Evolutionary conservation across 176 grass and related monocot genomes (phyloP).

Genomic region (Oryza punctata): DNA sequence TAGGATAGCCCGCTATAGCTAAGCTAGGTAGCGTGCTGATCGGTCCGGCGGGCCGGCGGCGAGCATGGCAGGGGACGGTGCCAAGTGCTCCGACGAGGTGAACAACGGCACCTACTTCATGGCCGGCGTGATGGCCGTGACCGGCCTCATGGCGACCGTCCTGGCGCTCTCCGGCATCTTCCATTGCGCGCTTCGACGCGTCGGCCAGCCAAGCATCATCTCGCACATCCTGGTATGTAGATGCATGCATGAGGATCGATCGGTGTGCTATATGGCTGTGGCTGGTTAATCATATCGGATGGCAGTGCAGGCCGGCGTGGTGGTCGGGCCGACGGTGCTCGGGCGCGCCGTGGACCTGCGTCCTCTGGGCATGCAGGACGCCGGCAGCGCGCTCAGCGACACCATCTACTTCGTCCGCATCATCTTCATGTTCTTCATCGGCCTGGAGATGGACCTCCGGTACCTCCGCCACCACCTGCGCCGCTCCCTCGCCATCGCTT

Average conservation of each 20-base stretch:
- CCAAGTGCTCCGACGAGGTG: slow-evolving; percentile 27
- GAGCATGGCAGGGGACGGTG: not conserved
- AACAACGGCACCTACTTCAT: slow-evolving; percentile 32
- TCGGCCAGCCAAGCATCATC: slow-evolving; percentile 70
- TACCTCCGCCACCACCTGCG: slow-evolving; percentile 57
- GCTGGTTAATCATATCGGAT: too few species aligned
- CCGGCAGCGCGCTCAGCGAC: slow-evolving; percentile 21
- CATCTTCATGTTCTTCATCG: slow-evolving; percentile 75
- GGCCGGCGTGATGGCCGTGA: slow-evolving; percentile 42
- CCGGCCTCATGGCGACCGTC: slow-evolving; percentile 43
- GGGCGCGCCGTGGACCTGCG: slow-evolving; percentile 30
- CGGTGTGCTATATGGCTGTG: too few species aligned
- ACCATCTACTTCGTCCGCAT: slow-evolving; percentile 45
- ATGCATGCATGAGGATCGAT: too few species aligned
- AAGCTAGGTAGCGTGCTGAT: too few species aligned
- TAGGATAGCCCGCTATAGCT: not conserved
- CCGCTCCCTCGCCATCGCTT: slow-evolving; percentile 41
- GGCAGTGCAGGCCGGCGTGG: slow-evolving; percentile 48
- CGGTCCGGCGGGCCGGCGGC: not conserved
- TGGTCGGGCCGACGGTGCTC: slow-evolving; percentile 50
- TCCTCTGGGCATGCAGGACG: slow-evolving; percentile 15
- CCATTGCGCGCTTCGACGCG: slow-evolving; percentile 50
- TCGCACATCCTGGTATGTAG: slow-evolving; percentile 57
- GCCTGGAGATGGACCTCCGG: slow-evolving; percentile 61
- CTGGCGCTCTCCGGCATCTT: slow-evolving; percentile 53